Percentiles rank a stretch among this genome's conserved stretches.
phyloP scores from a whole-genome alignment of 441 rosid species.

The Brassica balearica region DNA sequence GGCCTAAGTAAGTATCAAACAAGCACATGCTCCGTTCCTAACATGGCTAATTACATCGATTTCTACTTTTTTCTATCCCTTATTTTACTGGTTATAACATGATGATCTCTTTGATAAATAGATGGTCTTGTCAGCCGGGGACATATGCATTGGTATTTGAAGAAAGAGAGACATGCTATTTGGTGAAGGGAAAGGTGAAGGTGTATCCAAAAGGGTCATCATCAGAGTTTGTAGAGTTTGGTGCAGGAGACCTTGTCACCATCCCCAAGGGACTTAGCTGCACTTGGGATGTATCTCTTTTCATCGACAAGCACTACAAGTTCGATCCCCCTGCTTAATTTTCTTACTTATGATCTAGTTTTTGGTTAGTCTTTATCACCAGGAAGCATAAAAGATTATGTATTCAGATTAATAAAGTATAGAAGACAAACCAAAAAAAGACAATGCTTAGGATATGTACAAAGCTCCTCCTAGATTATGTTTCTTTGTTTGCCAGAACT shows the following conservation, averaged over 20 bases:
- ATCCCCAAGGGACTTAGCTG: constrained; percentile 93
- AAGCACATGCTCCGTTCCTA: constrained; percentile 17
- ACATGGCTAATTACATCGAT: constrained; percentile 1
- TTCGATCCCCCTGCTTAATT: constrained; percentile 65
- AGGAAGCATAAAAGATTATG: constrained; percentile 32
- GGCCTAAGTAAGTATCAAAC: constrained; percentile 84
- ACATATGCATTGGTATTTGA: constrained; percentile 87
- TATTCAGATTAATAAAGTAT: constrained; percentile 31
- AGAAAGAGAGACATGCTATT: constrained; percentile 89
- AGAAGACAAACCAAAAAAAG: constrained; percentile 11
- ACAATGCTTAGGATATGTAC: constrained; percentile 24
- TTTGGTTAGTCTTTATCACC: constrained; percentile 41
- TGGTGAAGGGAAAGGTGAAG: constrained; percentile 87
- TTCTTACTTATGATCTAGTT: constrained; percentile 22
- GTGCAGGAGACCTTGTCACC: constrained; percentile 90
- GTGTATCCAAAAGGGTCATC: constrained; percentile 62
- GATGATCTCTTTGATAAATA: constrained; percentile 39
- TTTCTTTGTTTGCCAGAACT: constrained; percentile 16
- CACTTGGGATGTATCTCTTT: constrained; percentile 89
- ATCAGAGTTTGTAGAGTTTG: constrained; percentile 79
- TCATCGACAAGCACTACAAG: constrained; percentile 89
- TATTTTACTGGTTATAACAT: constrained; percentile 24
- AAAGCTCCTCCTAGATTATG: constrained; percentile 35
- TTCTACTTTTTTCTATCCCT: constrained; percentile 5
- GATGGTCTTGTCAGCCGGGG: constrained; percentile 98